Evolutionary conservation across 2,329 filamentous ascomycete genomes (phyloP).

Genomic region (Colletotrichum sp.): DNA sequence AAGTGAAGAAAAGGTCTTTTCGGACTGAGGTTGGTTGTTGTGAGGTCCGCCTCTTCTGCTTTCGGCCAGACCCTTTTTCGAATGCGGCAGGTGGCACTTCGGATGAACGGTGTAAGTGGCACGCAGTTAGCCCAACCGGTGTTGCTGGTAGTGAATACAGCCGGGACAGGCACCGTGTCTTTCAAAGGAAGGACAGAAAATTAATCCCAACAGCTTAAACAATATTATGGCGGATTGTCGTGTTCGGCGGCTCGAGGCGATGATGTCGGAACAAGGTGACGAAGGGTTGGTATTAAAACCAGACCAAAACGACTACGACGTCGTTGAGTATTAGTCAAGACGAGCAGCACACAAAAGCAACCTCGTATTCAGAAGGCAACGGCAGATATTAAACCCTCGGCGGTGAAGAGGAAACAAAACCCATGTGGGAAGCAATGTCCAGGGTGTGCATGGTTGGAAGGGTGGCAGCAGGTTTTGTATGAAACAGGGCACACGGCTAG

Average conservation of each 20-base stretch:
- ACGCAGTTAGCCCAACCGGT: not conserved
- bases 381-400: not conserved
- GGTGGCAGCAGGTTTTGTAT: conserved; percentile 16
- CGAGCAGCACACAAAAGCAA: not conserved
- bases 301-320: not conserved
- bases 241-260: not conserved
- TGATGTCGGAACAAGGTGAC: not conserved
- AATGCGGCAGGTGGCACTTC: conserved; percentile 3
- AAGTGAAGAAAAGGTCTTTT: not conserved
- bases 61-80: not conserved
- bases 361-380: not conserved
- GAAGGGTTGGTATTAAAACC: not conserved
- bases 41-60: not conserved
- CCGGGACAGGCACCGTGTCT: not conserved
- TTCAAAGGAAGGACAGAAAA: not conserved
- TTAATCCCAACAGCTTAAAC: not conserved
- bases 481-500: conserved; percentile 21
- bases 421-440: not conserved
- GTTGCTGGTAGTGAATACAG: not conserved
- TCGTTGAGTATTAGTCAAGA: not conserved
- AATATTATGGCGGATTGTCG: not conserved
- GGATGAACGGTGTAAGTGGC: conserved; percentile 11
- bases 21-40: not conserved
- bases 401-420: conserved; percentile 11
- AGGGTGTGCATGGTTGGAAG: not conserved